Evolutionary conservation across 2,329 filamentous ascomycete genomes (phyloP), one percentile per base, ranked within the genome.

Genomic region (Arthrobotrys pseudoclavata): DNA sequence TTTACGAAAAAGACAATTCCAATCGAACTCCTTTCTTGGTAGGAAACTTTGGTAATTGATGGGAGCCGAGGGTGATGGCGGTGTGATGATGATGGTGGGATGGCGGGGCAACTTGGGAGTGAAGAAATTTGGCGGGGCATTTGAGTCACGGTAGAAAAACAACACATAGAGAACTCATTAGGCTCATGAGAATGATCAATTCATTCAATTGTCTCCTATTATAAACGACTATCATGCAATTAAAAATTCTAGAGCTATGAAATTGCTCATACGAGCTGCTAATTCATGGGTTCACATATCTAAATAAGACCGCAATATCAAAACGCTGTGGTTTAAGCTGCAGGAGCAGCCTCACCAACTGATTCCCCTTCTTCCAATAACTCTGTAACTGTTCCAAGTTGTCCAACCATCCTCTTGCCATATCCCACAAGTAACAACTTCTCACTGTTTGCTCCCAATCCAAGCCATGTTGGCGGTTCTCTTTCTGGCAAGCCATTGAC

Each of bases 401-500:
- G 94, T 79, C 88, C 88, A 81, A 97, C 90, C 88, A 97, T 90
- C 82, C 91, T 92, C 82, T 89, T 89, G 50, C 95, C 96, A 82
- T 97, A 90, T 1, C 93, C 94, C 13, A 97, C 92, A 34, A 99
- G 87, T 81, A 99, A 84, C 83, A 99, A 83, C 85, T 98, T 99
- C 89, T 99, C 96, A 20, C 96, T 96, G 83, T 99, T 97, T 29
- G 93, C 93, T 40, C 96, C 96, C 80, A 99, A 85, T 22, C 96
- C 96, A 15, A 99, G 87, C 83, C 97, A 99, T 0, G 94, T 97
- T 3, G 96, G 96, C 29, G 96, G 96, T 84, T 99, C 96, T 81
- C 96, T 90, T 87, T 99, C 96, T 0, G 96, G 96, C 79, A 99
- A 86, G 77, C 89, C 89, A 81, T 97, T 92, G 79, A 99, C 93